Evolutionary conservation across 2,329 filamentous ascomycete genomes (phyloP).

Genomic region (Gliomastix tumulicola): DNA sequence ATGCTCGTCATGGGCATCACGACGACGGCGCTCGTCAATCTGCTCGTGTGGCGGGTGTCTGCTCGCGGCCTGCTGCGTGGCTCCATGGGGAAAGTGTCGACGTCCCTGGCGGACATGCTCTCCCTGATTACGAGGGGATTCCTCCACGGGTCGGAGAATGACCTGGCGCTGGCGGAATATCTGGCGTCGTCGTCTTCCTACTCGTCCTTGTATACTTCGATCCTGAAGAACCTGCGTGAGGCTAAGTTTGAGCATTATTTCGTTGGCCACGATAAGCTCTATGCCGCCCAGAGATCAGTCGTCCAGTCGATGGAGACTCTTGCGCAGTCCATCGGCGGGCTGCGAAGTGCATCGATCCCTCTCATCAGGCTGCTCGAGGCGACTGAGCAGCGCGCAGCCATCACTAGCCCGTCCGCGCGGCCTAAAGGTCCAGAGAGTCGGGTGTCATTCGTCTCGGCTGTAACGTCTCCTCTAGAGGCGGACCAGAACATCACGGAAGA

Average conservation of each 20-base stretch:
- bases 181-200: constrained; percentile 55
- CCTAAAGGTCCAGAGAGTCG: constrained; percentile 38
- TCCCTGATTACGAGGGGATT: constrained; percentile 78
- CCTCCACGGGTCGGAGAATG: constrained; percentile 72
- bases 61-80: constrained; percentile 67
- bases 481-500: no score
- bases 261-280: constrained; percentile 70
- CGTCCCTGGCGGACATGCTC: constrained; percentile 73
- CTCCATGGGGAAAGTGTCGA: constrained; percentile 65
- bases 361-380: constrained; percentile 84
- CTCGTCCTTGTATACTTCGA: constrained; percentile 57
- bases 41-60: constrained; percentile 71
- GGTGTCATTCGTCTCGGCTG: no score
- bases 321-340: constrained; percentile 81
- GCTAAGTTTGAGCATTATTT: constrained; percentile 86
- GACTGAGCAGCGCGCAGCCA: constrained; percentile 12
- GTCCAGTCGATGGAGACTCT: constrained; percentile 80
- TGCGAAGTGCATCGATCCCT: constrained; percentile 81
- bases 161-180: constrained; percentile 63
- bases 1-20: constrained; percentile 75
- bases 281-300: constrained; percentile 69
- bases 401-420: constrained; percentile 19
- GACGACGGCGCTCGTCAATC: constrained; percentile 65
- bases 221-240: constrained; percentile 74
- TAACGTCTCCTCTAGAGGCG: no score